These are phyloP conservation scores for Leccinum barrowsii DNA, from an alignment of 768 basidiomycete species.

Conservation along the genomic window DNA sequence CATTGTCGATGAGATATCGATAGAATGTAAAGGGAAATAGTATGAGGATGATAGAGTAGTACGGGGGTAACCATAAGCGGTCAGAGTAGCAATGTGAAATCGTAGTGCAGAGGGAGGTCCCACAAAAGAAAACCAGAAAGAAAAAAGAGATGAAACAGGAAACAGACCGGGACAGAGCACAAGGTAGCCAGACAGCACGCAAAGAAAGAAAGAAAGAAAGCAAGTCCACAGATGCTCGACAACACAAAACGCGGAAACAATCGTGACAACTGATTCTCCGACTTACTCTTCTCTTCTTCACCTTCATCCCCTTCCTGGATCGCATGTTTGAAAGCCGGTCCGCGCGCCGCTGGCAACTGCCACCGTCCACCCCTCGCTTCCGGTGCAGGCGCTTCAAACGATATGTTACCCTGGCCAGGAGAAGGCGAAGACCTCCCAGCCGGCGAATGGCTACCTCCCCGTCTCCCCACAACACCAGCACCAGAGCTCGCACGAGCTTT, in stretches of 20 bases:
- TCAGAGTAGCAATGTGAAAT: slow-evolving; percentile 16
- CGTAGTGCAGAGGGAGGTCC: slow-evolving; percentile 1
- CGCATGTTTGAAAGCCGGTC: slow-evolving; percentile 63
- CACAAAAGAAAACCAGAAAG: slow-evolving; percentile 3
- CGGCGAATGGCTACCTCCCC: slow-evolving; percentile 58
- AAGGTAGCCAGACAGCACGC: slow-evolving; percentile 3
- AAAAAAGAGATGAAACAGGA: background rate
- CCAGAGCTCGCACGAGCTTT: slow-evolving; percentile 26
- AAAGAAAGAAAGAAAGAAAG: background rate
- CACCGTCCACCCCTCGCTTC: slow-evolving; percentile 58
- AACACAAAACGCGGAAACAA: slow-evolving; percentile 7
- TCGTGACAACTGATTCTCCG: slow-evolving; percentile 3
- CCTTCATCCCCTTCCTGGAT: slow-evolving; percentile 88
- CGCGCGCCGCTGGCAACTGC: slow-evolving; percentile 64
- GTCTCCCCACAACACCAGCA: slow-evolving; percentile 28
- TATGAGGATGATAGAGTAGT: slow-evolving; percentile 3
- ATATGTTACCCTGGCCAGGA: slow-evolving; percentile 42
- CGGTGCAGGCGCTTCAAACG: slow-evolving; percentile 37
- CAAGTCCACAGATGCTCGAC: slow-evolving; percentile 7
- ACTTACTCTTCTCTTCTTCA: slow-evolving; percentile 54
- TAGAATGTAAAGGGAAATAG: background rate
- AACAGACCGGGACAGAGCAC: slow-evolving; percentile 2
- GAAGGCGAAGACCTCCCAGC: slow-evolving; percentile 59
- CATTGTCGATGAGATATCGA: background rate
- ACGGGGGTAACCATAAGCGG: background rate